These are phyloP conservation scores for Xylaria bambusicola DNA, from an alignment of 495 filamentous ascomycete species.

Conservation along the genomic window DNA sequence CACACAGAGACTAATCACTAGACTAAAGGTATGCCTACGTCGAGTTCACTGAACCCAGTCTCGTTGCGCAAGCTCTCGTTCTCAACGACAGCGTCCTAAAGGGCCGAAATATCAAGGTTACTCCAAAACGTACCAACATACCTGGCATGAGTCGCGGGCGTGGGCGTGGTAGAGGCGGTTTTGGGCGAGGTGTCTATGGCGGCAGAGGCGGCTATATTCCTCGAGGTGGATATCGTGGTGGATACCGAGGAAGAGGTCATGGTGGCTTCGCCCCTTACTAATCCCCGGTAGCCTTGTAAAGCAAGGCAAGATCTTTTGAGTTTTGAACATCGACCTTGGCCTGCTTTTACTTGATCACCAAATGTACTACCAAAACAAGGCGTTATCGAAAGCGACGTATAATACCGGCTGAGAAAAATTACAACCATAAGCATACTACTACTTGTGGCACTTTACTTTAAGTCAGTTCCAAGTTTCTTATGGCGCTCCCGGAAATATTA, in stretches of 20 bases:
- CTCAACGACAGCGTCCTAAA: constrained; percentile 97
- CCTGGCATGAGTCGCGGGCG: constrained; percentile 84
- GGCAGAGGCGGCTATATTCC: constrained; percentile 67
- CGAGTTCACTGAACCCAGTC: constrained; percentile 92
- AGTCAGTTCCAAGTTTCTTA: neutral
- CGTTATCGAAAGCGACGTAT: constrained; percentile 11
- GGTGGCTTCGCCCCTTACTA: constrained; percentile 79
- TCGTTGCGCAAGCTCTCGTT: constrained; percentile 90
- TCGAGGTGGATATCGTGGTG: constrained; percentile 78
- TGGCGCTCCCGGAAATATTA: constrained; percentile 1
- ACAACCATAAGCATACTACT: neutral
- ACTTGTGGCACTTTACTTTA: constrained; percentile 12
- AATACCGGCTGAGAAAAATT: neutral
- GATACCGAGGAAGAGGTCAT: constrained; percentile 75
- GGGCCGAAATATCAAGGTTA: constrained; percentile 93
- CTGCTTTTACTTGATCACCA: neutral
- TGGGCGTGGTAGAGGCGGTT: constrained; percentile 69
- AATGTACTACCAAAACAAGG: constrained; percentile 19
- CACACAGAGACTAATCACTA: constrained; percentile 48
- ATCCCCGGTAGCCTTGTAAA: neutral
- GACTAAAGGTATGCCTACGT: constrained; percentile 91
- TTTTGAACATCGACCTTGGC: neutral
- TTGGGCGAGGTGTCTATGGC: constrained; percentile 49
- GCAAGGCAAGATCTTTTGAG: neutral
- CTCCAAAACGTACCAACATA: constrained; percentile 95